These are phyloP conservation scores for Paulownia fortunei DNA, from an alignment of 257 asterid genomes.

Conservation along the genomic window DNA sequence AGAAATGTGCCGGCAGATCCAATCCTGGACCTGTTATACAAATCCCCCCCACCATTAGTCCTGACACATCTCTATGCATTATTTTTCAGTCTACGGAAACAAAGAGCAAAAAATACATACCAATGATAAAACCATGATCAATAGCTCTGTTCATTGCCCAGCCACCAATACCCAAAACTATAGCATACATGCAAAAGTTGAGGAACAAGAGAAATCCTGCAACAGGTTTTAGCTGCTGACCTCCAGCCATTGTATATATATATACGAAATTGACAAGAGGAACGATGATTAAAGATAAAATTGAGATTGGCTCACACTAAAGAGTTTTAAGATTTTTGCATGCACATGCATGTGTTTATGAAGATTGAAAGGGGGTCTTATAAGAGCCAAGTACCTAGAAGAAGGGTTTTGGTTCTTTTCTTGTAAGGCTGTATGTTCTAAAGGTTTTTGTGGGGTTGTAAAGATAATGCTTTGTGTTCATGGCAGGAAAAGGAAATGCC, in stretches of 20 bases:
- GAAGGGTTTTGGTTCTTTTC: slow-evolving; percentile 68
- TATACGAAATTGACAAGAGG: not conserved
- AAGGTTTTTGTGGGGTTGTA: slow-evolving; percentile 53
- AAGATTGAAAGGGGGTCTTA: slow-evolving; percentile 30
- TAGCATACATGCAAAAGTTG: slow-evolving; percentile 85
- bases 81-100: not conserved
- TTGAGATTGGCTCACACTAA: not conserved
- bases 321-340: slow-evolving; percentile 6
- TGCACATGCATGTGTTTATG: slow-evolving; percentile 28
- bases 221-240: slow-evolving; percentile 47
- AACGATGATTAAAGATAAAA: not conserved
- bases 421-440: slow-evolving; percentile 64
- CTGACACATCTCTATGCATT: not conserved
- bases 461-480: slow-evolving; percentile 61
- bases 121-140: slow-evolving; percentile 77
- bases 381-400: slow-evolving; percentile 32
- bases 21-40: slow-evolving; percentile 64
- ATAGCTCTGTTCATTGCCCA: slow-evolving; percentile 88
- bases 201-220: slow-evolving; percentile 75
- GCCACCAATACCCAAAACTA: slow-evolving; percentile 74
- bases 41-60: not conserved
- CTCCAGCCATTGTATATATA: slow-evolving; percentile 63
- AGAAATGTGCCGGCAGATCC: slow-evolving; percentile 78
- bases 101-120: slow-evolving; percentile 37
- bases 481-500: slow-evolving; percentile 51